These are phyloP conservation scores for Pleurotus pulmonarius DNA, from an alignment of 768 basidiomycete genomes.

Conservation along the genomic window DNA sequence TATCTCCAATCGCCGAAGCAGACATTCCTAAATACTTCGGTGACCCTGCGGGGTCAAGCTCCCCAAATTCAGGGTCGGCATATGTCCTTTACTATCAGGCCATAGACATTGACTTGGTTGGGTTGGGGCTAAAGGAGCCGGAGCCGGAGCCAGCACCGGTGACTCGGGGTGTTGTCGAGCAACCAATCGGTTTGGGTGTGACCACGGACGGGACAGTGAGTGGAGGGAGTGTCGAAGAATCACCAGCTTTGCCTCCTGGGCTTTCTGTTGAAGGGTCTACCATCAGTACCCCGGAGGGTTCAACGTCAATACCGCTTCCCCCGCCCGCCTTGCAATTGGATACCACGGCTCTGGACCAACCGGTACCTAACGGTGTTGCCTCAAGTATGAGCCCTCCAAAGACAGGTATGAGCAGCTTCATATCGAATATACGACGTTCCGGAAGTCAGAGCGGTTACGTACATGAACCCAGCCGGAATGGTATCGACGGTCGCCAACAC, in stretches of 20 bases:
- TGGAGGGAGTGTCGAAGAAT: conserved; percentile 3
- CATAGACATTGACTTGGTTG: conserved; percentile 72
- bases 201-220: background rate
- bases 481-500: conserved; percentile 7
- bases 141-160: conserved; percentile 10
- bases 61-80: conserved; percentile 68
- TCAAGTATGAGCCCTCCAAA: background rate
- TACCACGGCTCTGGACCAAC: background rate
- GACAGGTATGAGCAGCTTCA: background rate
- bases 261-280: conserved; percentile 21
- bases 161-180: background rate
- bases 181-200: conserved; percentile 3
- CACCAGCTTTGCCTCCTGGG: conserved; percentile 24
- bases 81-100: conserved; percentile 99
- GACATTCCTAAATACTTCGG: conserved; percentile 96
- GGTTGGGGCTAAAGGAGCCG: conserved; percentile 57
- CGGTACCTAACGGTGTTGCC: background rate
- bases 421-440: background rate
- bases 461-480: background rate
- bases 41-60: conserved; percentile 46
- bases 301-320: conserved; percentile 20
- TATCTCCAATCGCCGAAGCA: conserved; percentile 80
- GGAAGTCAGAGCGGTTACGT: background rate
- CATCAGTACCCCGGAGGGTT: conserved; percentile 16
- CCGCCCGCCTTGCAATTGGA: conserved; percentile 6